These are phyloP conservation scores for Talinum fruticosum DNA, from an alignment of 148 eudicot species.

Conservation along the genomic window DNA sequence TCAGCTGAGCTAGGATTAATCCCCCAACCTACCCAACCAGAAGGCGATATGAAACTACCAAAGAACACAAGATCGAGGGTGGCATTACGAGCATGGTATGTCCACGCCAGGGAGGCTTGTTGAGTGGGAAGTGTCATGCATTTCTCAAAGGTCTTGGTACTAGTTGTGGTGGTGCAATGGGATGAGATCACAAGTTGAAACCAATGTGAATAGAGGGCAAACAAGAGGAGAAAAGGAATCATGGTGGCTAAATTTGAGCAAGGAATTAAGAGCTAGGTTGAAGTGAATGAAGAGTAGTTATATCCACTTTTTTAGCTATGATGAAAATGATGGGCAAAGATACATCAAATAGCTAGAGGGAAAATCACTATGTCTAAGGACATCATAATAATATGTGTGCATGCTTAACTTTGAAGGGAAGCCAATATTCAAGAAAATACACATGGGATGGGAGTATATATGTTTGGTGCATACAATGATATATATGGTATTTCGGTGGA, in stretches of 20 bases:
- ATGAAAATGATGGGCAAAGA: slow-evolving; percentile 6
- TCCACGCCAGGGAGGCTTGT: slow-evolving; percentile 90
- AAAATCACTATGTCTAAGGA: slow-evolving; percentile 16
- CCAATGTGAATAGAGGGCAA: slow-evolving; percentile 26
- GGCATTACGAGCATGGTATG: slow-evolving; percentile 65
- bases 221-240: slow-evolving; percentile 33
- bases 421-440: slow-evolving; percentile 15
- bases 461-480: slow-evolving; percentile 12
- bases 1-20: slow-evolving; percentile 67
- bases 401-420: slow-evolving; percentile 61
- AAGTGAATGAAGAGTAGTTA: slow-evolving; percentile 17
- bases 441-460: not conserved
- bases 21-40: slow-evolving; percentile 97
- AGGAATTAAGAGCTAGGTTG: not conserved
- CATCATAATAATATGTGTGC: not conserved
- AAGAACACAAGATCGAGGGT: slow-evolving; percentile 73
- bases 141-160: slow-evolving; percentile 58
- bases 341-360: not conserved
- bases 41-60: slow-evolving; percentile 87
- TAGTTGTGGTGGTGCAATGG: slow-evolving; percentile 61
- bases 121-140: slow-evolving; percentile 84
- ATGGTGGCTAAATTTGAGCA: slow-evolving; percentile 23
- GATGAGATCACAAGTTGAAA: slow-evolving; percentile 30
- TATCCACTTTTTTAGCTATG: not conserved
- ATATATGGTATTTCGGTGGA: slow-evolving; percentile 4